Conservation (phyloP, 805 yeast genomes). For the Teunomyces barrocoloradensis region DNA sequence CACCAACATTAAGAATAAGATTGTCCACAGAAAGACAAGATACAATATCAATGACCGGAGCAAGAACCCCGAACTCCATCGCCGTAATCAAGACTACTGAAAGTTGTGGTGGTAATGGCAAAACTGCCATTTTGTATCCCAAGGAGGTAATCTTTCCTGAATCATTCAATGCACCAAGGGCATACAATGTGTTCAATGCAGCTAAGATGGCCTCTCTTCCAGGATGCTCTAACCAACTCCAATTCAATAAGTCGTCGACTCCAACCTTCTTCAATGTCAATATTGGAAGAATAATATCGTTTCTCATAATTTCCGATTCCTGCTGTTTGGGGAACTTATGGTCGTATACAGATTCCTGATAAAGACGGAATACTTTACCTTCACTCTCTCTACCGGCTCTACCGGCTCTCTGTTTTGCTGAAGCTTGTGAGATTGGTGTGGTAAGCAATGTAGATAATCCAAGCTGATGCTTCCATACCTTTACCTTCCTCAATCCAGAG, state of each 20-base stretch:
- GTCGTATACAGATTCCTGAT: conserved; percentile 66
- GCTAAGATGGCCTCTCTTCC: conserved; percentile 71
- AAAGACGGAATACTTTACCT: conserved; percentile 86
- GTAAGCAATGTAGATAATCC: conserved; percentile 92
- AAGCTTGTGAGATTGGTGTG: conserved; percentile 89
- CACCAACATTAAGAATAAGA: conserved; percentile 66
- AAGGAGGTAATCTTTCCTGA: conserved; percentile 70
- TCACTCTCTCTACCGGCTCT: conserved; percentile 97
- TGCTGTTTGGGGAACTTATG: conserved; percentile 67
- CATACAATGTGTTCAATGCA: conserved; percentile 75
- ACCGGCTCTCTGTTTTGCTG: conserved; percentile 94
- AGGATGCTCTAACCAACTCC: conserved; percentile 94
- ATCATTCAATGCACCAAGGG: conserved; percentile 76
- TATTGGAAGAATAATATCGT: conserved; percentile 82
- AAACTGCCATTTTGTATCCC: conserved; percentile 83
- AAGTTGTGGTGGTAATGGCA: conserved; percentile 91
- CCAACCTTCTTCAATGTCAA: conserved; percentile 80
- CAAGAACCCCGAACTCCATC: conserved; percentile 52
- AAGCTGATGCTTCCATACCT: conserved; percentile 90
- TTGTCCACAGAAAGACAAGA: conserved; percentile 94
- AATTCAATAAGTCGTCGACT: conserved; percentile 75
- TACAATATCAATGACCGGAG: conserved; percentile 79
- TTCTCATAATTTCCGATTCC: conserved; percentile 88
- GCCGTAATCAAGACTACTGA: conserved; percentile 83
- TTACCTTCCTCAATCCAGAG: conserved; percentile 87